A percentile compares a stretch with the other conserved stretches of the same genome.
Conservation (phyloP, 192 early-diverging fungal genomes). For the Linnemannia schmuckeri region DNA sequence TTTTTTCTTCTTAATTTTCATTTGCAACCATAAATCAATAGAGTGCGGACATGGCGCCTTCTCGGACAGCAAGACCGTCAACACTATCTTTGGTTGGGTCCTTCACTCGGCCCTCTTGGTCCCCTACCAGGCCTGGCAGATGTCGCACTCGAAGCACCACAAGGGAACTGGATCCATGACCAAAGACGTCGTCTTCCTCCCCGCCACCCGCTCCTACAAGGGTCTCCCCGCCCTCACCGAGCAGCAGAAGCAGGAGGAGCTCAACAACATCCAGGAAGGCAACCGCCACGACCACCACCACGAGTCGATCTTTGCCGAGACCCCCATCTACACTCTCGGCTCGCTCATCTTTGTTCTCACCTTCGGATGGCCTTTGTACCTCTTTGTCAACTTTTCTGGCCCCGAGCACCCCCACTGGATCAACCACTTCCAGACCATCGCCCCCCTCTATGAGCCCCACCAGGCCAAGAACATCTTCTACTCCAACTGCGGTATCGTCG, state of each 20-base stretch:
- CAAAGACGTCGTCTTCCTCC: slow-evolving; percentile 96
- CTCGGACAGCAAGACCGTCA: slow-evolving; percentile 82
- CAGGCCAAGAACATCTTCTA: slow-evolving; percentile 77
- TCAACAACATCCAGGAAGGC: slow-evolving; percentile 33
- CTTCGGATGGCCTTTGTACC: slow-evolving; percentile 92
- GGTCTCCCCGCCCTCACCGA: slow-evolving; percentile 58
- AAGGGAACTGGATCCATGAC: slow-evolving; percentile 89
- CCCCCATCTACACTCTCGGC: slow-evolving; percentile 76
- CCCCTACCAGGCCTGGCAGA: slow-evolving; percentile 93
- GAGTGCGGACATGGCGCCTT: slow-evolving; percentile 96
- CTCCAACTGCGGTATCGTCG: slow-evolving; percentile 82
- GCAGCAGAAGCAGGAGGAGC: slow-evolving; percentile 33
- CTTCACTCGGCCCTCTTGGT: slow-evolving; percentile 93
- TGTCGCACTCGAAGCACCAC: slow-evolving; percentile 93
- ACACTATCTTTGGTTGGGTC: slow-evolving; percentile 89
- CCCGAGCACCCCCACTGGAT: slow-evolving; percentile 78
- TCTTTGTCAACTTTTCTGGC: slow-evolving; percentile 82
- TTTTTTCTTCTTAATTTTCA: neutral
- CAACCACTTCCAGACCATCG: slow-evolving; percentile 87
- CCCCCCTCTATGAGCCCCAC: slow-evolving; percentile 83
- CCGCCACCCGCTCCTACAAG: slow-evolving; percentile 73
- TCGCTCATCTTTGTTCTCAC: slow-evolving; percentile 75
- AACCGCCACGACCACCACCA: slow-evolving; percentile 53
- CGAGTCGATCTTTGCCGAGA: slow-evolving; percentile 73
- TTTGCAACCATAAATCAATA: slow-evolving; percentile 10